These are phyloP conservation scores for Debaryomyces sp. DNA, from an alignment of 1,139 yeast genomes.

Conservation along the genomic window DNA sequence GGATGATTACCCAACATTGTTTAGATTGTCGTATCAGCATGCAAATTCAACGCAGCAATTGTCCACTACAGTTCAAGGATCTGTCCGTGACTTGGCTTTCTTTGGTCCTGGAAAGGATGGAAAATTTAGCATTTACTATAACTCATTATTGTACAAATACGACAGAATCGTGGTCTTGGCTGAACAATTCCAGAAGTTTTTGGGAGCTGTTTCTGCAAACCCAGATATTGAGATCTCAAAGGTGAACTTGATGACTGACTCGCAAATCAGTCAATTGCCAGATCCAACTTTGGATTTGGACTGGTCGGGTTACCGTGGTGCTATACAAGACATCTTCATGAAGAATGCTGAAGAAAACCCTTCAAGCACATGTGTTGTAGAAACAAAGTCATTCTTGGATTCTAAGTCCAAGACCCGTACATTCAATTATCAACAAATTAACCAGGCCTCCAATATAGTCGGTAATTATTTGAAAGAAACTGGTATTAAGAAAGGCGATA, in stretches of 20 bases:
- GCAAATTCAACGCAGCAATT: constrained; percentile 44
- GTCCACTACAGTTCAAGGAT: constrained; percentile 52
- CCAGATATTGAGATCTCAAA: constrained; percentile 54
- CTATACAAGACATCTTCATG: constrained; percentile 93
- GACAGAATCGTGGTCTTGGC: constrained; percentile 70
- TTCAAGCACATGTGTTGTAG: constrained; percentile 86
- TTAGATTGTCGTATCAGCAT: constrained; percentile 65
- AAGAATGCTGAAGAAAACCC: constrained; percentile 83
- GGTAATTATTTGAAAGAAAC: constrained; percentile 83
- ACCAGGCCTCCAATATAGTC: constrained; percentile 91
- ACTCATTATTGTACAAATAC: constrained; percentile 71
- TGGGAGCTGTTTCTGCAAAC: constrained; percentile 30
- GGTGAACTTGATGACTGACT: constrained; percentile 64
- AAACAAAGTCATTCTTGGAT: constrained; percentile 73
- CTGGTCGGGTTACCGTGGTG: constrained; percentile 91
- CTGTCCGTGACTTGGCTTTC: constrained; percentile 65
- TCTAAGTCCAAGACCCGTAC: constrained; percentile 61
- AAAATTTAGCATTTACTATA: constrained; percentile 56
- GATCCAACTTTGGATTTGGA: constrained; percentile 87
- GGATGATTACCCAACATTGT: constrained; percentile 64
- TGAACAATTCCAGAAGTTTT: constrained; percentile 70
- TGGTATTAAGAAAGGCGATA: constrained; percentile 89
- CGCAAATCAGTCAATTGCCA: constrained; percentile 67
- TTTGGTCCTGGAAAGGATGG: constrained; percentile 38
- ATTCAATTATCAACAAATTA: constrained; percentile 82